phyloP scores from a whole-genome alignment of 768 basidiomycete species.

The Lactarius trivialis region DNA sequence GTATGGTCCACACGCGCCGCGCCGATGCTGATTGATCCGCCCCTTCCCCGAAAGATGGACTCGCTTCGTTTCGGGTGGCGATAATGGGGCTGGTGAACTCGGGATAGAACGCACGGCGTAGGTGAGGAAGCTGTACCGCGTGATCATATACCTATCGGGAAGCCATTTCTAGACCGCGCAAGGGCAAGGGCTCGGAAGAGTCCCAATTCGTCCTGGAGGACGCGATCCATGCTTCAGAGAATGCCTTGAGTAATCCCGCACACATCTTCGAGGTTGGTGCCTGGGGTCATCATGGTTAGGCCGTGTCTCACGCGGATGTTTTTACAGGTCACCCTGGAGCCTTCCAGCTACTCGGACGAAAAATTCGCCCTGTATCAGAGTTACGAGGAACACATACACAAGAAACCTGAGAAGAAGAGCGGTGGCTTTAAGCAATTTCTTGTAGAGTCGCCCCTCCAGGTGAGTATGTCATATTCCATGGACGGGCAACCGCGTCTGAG shows the following conservation, averaged over 20 bases:
- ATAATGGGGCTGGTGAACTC: conserved; percentile 19
- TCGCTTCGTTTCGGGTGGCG: conserved; percentile 50
- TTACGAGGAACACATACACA: conserved; percentile 78
- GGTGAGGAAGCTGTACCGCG: background rate
- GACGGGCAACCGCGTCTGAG: background rate
- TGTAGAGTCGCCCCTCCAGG: conserved; percentile 68
- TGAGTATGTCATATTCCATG: conserved; percentile 31
- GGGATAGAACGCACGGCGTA: conserved; percentile 26
- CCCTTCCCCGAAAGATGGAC: conserved; percentile 51
- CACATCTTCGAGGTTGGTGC: conserved; percentile 56
- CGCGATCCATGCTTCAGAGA: conserved; percentile 55
- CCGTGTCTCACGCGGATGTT: background rate
- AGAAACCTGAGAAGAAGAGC: conserved; percentile 49
- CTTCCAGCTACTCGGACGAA: conserved; percentile 68
- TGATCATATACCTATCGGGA: background rate
- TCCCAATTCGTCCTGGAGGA: conserved; percentile 37
- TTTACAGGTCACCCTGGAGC: conserved; percentile 64
- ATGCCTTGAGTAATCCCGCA: conserved; percentile 29
- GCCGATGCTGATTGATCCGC: background rate
- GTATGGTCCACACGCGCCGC: background rate
- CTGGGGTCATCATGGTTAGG: background rate
- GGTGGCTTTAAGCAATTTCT: conserved; percentile 66
- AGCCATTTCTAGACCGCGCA: background rate
- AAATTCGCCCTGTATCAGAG: conserved; percentile 71
- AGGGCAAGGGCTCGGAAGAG: background rate